phyloP scores from a whole-genome alignment of 371 early-diverging fungal genomes.

The Polyrhizophydium stewartii region DNA sequence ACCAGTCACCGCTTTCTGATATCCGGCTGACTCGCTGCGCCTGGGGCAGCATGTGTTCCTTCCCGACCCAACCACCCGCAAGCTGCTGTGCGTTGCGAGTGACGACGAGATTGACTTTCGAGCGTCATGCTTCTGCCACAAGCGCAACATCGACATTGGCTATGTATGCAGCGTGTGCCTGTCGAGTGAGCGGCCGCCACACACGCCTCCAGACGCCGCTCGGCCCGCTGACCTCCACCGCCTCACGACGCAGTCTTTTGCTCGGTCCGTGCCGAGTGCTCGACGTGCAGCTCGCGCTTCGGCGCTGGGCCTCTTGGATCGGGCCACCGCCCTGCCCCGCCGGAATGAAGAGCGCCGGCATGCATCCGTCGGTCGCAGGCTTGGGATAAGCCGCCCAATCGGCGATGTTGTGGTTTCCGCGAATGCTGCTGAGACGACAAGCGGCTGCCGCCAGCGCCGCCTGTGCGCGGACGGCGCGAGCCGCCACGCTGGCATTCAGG shows the following conservation, averaged over 20 bases:
- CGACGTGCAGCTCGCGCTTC: slow-evolving; percentile 60
- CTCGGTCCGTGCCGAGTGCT: slow-evolving; percentile 64
- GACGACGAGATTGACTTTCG: slow-evolving; percentile 87
- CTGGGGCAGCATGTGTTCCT: slow-evolving; percentile 68
- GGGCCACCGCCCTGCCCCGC: too few relatives aligned
- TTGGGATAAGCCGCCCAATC: too few relatives aligned
- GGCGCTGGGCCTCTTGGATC: too few relatives aligned
- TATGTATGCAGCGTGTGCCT: slow-evolving; percentile 95
- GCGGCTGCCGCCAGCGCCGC: too few relatives aligned
- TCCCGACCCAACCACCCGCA: slow-evolving; percentile 72
- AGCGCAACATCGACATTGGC: slow-evolving; percentile 82
- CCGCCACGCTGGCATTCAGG: too few relatives aligned
- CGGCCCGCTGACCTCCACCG: background rate
- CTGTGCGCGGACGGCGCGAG: too few relatives aligned
- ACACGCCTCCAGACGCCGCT: too few relatives aligned
- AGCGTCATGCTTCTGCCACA: slow-evolving; percentile 96
- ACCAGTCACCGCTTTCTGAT: background rate
- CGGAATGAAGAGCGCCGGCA: too few relatives aligned
- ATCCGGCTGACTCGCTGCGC: background rate
- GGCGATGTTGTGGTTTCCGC: too few relatives aligned
- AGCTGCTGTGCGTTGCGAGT: slow-evolving; percentile 64
- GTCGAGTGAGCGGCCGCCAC: too few relatives aligned
- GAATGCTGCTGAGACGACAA: too few relatives aligned
- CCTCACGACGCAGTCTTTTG: slow-evolving; percentile 60
- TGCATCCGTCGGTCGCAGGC: too few relatives aligned